phyloP scores from a whole-genome alignment of 208 protist genomes.

The Tritrichomonas foetus region DNA sequence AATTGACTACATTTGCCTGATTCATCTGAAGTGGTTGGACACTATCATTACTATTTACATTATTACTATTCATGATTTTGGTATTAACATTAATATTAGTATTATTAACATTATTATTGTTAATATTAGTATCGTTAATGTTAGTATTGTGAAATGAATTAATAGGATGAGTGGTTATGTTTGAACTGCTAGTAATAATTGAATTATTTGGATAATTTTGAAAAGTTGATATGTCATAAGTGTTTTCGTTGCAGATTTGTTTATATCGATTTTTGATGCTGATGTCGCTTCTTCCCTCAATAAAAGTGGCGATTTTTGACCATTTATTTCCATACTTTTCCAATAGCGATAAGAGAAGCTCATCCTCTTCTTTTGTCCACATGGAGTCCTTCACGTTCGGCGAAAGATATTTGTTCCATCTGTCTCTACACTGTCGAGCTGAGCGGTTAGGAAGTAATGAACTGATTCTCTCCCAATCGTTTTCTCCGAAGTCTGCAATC shows the following conservation, averaged over 20 bases:
- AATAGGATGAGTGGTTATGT: no score
- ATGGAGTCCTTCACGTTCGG: neutral
- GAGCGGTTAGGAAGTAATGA: neutral
- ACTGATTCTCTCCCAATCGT: neutral
- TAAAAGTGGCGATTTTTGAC: neutral
- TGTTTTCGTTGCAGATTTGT: neutral
- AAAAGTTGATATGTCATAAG: no score
- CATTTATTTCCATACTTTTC: neutral
- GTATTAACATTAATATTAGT: no score
- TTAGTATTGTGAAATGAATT: no score
- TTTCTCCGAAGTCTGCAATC: neutral
- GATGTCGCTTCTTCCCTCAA: neutral
- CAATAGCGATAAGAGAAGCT: neutral
- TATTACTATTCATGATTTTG: no score
- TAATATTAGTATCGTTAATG: no score
- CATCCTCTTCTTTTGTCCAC: neutral
- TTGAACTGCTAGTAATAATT: no score
- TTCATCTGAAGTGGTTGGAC: no score
- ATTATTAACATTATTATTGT: no score
- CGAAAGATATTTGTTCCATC: neutral
- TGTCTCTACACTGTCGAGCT: neutral
- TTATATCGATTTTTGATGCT: neutral
- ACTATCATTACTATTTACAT: no score
- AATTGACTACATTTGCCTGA: no score
- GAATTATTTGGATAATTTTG: no score